Conservation (phyloP, 805 yeast species). For the Yamadazyma kitorensis region DNA sequence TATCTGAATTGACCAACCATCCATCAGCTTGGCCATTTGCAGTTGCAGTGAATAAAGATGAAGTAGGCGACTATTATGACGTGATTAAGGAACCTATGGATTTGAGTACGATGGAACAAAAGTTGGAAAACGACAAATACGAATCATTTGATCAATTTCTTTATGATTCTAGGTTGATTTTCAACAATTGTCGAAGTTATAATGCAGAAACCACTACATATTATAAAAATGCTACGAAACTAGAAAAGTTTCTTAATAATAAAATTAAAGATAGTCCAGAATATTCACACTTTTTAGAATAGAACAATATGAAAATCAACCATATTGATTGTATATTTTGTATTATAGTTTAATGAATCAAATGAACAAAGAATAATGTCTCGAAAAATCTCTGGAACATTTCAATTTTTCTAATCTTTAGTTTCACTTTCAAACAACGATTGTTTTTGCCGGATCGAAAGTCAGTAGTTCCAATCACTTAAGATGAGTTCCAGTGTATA, state of each 20-base stretch:
- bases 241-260: constrained; percentile 82
- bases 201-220: constrained; percentile 94
- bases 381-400: no score
- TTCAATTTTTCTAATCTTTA: no score
- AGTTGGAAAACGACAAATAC: constrained; percentile 88
- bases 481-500: constrained; percentile 38
- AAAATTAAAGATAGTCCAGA: constrained; percentile 91
- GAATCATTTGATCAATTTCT: constrained; percentile 87
- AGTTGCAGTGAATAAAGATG: constrained; percentile 87
- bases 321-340: no score
- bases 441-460: no score
- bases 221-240: constrained; percentile 88
- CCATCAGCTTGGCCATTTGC: constrained; percentile 99
- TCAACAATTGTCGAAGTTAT: constrained; percentile 88
- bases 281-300: constrained; percentile 75
- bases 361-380: no score
- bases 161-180: constrained; percentile 81
- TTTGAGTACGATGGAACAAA: constrained; percentile 89
- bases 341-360: no score
- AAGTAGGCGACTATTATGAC: constrained; percentile 94
- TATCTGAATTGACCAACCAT: constrained; percentile 87
- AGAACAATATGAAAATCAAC: constrained; percentile 1
- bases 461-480: no score
- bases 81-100: constrained; percentile 99
- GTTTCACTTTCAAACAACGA: no score